Conservation (phyloP, 352 stramenopile species). For the Globisporangium camurandrum region DNA sequence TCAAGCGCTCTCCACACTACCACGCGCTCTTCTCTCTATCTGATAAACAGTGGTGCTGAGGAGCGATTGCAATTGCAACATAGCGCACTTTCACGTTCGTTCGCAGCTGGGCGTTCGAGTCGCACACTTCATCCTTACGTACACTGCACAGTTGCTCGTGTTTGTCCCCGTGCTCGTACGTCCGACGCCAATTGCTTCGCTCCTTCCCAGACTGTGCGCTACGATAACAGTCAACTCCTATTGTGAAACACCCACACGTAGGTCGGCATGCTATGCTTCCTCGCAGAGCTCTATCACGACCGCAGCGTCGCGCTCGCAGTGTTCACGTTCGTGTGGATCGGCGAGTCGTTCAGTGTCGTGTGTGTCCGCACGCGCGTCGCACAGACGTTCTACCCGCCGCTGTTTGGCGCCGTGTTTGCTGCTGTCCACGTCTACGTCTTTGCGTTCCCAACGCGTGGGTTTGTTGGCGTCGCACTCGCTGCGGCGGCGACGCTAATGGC, state of each 20-base stretch:
- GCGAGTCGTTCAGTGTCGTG: conserved; percentile 89
- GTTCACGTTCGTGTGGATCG: conserved; percentile 82
- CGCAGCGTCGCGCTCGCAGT: conserved; percentile 87
- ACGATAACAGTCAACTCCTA: background rate
- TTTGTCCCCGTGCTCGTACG: conserved; percentile 91
- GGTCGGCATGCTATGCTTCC: conserved; percentile 94
- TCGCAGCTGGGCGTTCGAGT: conserved; percentile 66
- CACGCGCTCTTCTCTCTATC: no score
- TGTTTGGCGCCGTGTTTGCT: conserved; percentile 93
- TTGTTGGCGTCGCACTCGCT: conserved; percentile 83
- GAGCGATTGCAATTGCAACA: no score
- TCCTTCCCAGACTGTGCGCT: background rate
- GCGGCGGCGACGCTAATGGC: conserved; percentile 27
- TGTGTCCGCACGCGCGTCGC: conserved; percentile 67
- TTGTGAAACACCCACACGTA: conserved; percentile 9
- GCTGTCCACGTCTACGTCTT: conserved; percentile 96
- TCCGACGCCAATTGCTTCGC: background rate
- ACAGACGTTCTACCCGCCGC: conserved; percentile 76
- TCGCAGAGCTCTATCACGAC: conserved; percentile 94
- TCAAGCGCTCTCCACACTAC: background rate
- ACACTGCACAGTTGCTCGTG: conserved; percentile 90
- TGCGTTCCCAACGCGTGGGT: conserved; percentile 86
- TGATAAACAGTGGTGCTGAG: no score
- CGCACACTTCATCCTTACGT: conserved; percentile 70
- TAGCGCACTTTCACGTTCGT: conserved; percentile 79